These are phyloP conservation scores for Grigorovia humatica DNA, from an alignment of 805 yeast species.

Conservation along the genomic window DNA sequence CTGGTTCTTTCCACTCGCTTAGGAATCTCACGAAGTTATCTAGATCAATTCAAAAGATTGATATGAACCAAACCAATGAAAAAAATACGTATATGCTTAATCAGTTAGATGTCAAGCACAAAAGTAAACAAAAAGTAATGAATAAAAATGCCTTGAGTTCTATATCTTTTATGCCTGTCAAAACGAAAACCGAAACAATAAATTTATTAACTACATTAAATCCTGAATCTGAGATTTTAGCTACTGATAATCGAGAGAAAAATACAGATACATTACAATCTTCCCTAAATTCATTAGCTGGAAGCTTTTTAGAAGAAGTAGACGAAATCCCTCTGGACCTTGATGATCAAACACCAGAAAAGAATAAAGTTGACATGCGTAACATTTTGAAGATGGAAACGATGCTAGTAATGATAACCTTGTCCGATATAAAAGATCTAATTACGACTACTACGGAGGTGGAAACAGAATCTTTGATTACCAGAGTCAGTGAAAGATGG, in stretches of 20 bases:
- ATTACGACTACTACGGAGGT: constrained; percentile 35
- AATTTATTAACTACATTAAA: constrained; percentile 7
- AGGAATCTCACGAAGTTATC: background rate
- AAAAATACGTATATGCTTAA: background rate
- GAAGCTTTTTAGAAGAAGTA: background rate
- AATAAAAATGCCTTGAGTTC: background rate
- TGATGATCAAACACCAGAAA: background rate
- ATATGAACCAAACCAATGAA: background rate
- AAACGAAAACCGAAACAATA: background rate
- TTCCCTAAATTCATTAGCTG: background rate
- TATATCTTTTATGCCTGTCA: background rate
- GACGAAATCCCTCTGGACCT: background rate
- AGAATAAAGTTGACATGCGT: constrained; percentile 30
- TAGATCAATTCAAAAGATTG: background rate
- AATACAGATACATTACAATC: background rate
- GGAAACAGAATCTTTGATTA: constrained; percentile 36
- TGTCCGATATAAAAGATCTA: constrained; percentile 19
- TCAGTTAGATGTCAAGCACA: background rate
- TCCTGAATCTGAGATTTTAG: constrained; percentile 8
- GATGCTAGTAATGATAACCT: constrained; percentile 57
- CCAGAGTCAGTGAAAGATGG: constrained; percentile 64
- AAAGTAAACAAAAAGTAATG: background rate
- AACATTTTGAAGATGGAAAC: constrained; percentile 56
- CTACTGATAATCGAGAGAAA: background rate
- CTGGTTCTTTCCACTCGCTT: background rate